Percentiles rank a stretch among this genome's conserved stretches.
Evolutionary conservation across 1,284 basidiomycete genomes (phyloP).

Genomic region (Ustilago lituana): DNA sequence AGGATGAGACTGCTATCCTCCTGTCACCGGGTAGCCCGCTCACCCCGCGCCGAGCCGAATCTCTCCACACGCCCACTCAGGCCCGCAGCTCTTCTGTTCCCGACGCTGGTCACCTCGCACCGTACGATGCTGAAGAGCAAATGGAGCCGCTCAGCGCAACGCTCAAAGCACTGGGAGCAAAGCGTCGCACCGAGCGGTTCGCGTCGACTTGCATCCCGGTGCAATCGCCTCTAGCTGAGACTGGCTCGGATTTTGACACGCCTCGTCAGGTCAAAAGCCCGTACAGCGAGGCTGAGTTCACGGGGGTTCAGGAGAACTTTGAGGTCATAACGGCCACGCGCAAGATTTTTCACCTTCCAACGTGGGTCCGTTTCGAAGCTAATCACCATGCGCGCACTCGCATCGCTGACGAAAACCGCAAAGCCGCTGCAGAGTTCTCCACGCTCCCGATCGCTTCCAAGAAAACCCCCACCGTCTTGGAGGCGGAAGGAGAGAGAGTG

Average conservation of each 20-base stretch:
- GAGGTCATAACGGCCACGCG: slow-evolving; percentile 13
- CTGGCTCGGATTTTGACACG: neutral
- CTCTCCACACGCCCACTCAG: slow-evolving; percentile 35
- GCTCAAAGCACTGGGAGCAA: slow-evolving; percentile 33
- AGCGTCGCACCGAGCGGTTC: slow-evolving; percentile 16
- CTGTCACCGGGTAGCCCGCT: slow-evolving; percentile 34
- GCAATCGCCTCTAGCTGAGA: neutral
- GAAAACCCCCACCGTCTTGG: neutral
- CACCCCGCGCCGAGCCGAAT: slow-evolving; percentile 23
- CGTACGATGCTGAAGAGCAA: neutral
- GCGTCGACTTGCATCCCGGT: slow-evolving; percentile 9
- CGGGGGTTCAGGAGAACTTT: slow-evolving; percentile 1
- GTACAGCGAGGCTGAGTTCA: neutral
- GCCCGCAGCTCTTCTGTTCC: slow-evolving; percentile 13
- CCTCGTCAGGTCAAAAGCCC: neutral
- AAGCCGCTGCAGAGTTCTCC: slow-evolving; percentile 4
- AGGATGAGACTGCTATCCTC: slow-evolving; percentile 19
- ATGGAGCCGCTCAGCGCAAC: slow-evolving; percentile 40
- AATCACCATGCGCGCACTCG: slow-evolving; percentile 16
- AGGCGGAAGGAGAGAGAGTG: neutral
- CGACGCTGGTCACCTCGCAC: neutral
- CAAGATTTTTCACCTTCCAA: slow-evolving; percentile 25
- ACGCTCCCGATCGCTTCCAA: neutral
- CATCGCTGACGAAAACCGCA: slow-evolving; percentile 9
- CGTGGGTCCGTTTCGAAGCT: slow-evolving; percentile 27